Evolutionary conservation across 2,329 filamentous ascomycete genomes (phyloP), one percentile per base, ranked within the genome.

Genomic region (Cladosporium oxysporum): DNA sequence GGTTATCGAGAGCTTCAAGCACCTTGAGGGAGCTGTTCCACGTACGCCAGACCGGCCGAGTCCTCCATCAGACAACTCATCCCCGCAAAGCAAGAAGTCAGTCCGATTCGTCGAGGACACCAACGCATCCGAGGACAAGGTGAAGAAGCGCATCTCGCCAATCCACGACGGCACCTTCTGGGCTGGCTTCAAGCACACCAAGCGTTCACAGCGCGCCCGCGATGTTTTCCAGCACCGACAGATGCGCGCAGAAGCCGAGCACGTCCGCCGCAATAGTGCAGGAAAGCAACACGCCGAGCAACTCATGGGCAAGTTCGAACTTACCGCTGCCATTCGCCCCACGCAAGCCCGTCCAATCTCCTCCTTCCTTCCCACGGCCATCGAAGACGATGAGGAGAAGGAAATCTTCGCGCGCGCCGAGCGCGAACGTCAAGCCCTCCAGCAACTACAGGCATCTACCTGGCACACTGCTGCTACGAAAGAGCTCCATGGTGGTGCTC

Each of bases 221-320:
- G 95, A 98, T 77, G 88, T 90, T 11, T 97, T 97, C 75, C 86
- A 96, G 64, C 91, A 96, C 77, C 90, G 92, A 50, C 88, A 92
- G 65, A 86, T 91, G 28, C 90, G 95, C 58, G 96, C 94, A 67
- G 94, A 98, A 76, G 92, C 92, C 28, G 84, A 97, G 58, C 94
- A 97, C 76, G 87, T 92, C 31, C 88, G 91, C 74, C 90, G 95
- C 47, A 84, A 93, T 65, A 92, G 90, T 53, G 86, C 93, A 66
- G 84, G 86, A 23, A 84, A 90, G 66, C 82, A 86, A 49, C 93
- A 97, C 79, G 86, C 90, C 75, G 90, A 91, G 75, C 91, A 93
- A 74, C 87, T 98, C 23, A 85, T 92, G 35, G 93, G 93, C 71
- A 95, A 92, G 76, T 96, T 91, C 75, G 90, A 93, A 77, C 85